phyloP scores from a whole-genome alignment of 1,139 yeast species.

The Williopsis jadinii region DNA sequence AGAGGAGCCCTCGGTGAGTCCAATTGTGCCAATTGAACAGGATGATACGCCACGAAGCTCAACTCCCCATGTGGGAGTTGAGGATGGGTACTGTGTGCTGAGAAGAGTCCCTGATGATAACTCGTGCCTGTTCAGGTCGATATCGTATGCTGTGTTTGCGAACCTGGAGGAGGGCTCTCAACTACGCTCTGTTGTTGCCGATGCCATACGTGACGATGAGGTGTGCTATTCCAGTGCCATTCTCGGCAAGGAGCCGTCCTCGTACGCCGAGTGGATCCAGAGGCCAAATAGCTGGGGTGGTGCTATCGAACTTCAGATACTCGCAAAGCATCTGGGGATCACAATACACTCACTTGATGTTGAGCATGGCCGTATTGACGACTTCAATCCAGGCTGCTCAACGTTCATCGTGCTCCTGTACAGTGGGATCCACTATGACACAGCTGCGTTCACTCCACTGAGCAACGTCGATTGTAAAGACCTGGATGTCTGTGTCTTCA shows the following conservation, averaged over 20 bases:
- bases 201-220: conserved; percentile 34
- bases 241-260: conserved; percentile 43
- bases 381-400: conserved; percentile 40
- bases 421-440: conserved; percentile 74
- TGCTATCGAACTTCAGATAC: conserved; percentile 67
- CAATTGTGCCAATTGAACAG: not conserved
- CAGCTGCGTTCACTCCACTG: conserved; percentile 38
- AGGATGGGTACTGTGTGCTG: conserved; percentile 21
- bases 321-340: conserved; percentile 47
- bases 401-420: conserved; percentile 52
- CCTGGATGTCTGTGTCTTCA: conserved; percentile 37
- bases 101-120: conserved; percentile 73
- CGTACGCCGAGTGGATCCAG: conserved; percentile 58
- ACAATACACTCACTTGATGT: conserved; percentile 62
- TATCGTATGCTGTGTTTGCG: conserved; percentile 46
- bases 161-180: conserved; percentile 34
- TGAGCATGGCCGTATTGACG: conserved; percentile 53
- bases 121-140: conserved; percentile 70
- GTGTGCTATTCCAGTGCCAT: conserved; percentile 47
- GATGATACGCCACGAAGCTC: conserved; percentile 1
- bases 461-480: conserved; percentile 20
- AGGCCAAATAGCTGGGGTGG: conserved; percentile 77
- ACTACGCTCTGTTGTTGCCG: conserved; percentile 42
- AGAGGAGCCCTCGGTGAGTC: conserved; percentile 12
- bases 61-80: conserved; percentile 8